These are phyloP conservation scores for Globisporangium mamillatum DNA, from an alignment of 352 stramenopile species.

Conservation along the genomic window DNA sequence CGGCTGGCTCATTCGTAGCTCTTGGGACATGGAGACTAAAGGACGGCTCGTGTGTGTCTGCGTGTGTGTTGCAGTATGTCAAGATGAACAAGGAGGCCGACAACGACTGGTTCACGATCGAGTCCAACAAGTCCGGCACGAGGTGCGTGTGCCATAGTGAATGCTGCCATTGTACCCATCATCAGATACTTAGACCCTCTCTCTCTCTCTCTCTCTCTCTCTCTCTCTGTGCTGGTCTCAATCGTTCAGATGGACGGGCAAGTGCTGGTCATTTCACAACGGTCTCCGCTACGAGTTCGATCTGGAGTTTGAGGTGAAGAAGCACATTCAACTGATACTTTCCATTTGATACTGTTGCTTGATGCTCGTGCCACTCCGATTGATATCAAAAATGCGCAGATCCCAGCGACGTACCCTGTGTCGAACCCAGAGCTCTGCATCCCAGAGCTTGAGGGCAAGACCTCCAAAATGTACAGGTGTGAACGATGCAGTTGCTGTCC, in stretches of 20 bases:
- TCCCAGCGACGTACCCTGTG: slow-evolving; percentile 79
- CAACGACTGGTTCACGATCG: slow-evolving; percentile 90
- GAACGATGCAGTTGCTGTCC: background rate
- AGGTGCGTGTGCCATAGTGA: slow-evolving; percentile 21
- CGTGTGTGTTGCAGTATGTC: slow-evolving; percentile 50
- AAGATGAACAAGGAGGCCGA: slow-evolving; percentile 89
- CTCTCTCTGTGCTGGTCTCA: background rate
- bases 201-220: background rate
- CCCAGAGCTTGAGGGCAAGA: slow-evolving; percentile 87
- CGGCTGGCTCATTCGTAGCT: background rate
- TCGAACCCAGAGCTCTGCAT: slow-evolving; percentile 83
- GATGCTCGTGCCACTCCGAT: background rate
- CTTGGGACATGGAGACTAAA: background rate
- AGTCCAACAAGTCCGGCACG: slow-evolving; percentile 80
- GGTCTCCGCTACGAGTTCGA: slow-evolving; percentile 86
- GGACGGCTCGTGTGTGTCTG: background rate
- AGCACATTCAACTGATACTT: background rate
- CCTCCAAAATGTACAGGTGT: slow-evolving; percentile 89
- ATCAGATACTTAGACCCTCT: background rate
- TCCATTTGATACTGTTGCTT: background rate
- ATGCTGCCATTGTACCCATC: slow-evolving; percentile 1
- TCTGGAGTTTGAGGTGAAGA: slow-evolving; percentile 71
- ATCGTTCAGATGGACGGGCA: slow-evolving; percentile 66
- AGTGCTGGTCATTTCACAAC: slow-evolving; percentile 89
- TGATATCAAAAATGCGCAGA: slow-evolving; percentile 21